Conservation (phyloP, 805 yeast species). For the Wickerhamomyces queroliae region DNA sequence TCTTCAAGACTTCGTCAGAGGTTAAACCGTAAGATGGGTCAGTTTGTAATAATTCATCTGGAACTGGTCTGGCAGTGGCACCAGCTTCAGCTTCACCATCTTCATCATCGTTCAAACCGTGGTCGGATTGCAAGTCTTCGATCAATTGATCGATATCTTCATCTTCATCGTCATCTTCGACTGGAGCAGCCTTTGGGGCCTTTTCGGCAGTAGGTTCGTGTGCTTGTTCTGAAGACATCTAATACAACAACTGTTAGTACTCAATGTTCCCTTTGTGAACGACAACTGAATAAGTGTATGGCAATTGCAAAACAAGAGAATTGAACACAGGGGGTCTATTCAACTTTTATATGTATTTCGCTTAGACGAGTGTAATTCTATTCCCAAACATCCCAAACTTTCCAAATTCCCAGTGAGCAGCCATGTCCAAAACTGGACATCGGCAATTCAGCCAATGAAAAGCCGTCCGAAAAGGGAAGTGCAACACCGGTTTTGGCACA, state of each 20-base stretch:
- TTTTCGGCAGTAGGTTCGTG: constrained; percentile 49
- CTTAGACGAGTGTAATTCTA: no score
- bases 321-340: no score
- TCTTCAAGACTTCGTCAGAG: constrained; percentile 68
- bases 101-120: constrained; percentile 48
- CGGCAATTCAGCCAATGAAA: neutral
- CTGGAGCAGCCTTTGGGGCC: constrained; percentile 45
- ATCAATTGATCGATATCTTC: constrained; percentile 70
- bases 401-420: neutral
- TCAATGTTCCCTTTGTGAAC: neutral
- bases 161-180: constrained; percentile 53
- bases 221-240: constrained; percentile 20
- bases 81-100: constrained; percentile 42
- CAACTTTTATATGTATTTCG: no score
- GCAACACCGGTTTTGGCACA: neutral
- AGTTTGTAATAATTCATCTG: constrained; percentile 81
- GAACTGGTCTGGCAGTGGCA: constrained; percentile 68
- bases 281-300: neutral
- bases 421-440: neutral
- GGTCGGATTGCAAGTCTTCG: constrained; percentile 68
- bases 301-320: neutral
- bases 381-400: neutral
- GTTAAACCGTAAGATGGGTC: constrained; percentile 74
- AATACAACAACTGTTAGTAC: constrained; percentile 1
- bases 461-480: neutral